Evolutionary conservation across 1,284 basidiomycete genomes (phyloP), one percentile per base, ranked within the genome.

Genomic region (Trichosporon ovoides): DNA sequence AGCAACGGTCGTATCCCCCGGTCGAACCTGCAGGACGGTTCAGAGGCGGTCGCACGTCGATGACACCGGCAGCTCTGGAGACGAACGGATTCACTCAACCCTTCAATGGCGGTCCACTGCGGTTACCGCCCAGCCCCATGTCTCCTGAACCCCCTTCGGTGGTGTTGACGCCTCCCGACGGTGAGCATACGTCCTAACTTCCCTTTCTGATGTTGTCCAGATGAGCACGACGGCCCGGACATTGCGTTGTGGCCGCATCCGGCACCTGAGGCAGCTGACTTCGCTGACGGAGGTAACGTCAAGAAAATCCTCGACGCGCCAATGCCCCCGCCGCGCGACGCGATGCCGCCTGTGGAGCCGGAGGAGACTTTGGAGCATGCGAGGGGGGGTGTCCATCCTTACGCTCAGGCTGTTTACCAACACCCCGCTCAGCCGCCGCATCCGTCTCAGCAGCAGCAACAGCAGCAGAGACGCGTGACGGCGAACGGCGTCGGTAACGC

Each of bases 141-240:
- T 37, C 33, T 19, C 35, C 54, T 31, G 33, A 34, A 2, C 57
- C 59, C 19, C 61, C 61, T 0, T 31, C 34, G 7, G 61, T 62
- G 18, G 55, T 59, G 1, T 36, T 62, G 6, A 59, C 56, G 3
- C 61, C 61, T 7, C 60, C 60, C 13, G 55, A 53, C 36, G 61
- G 61, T 62, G 22, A 49, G 57, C 28, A 14, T 9, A 14, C 9
- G 9, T 9, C 12, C 16, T 3, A 16, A 0, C 24, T n/a, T n/a
- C 1, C 24, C 10, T 6, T 10, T 24, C 36, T 52, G 10, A 38
- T 14, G 24, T 24, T 33, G 28, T 14, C 6, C 35, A 62, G 61
- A 62, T 13, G 61, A 62, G 31, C 50, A 49, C 7, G 53, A 50
- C 20, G 55, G 31, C 22, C 49, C 57, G 4, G 43, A 48, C n/a